phyloP scores from a whole-genome alignment of 192 early-diverging fungal species.

The Rhizoclosmatium sp. region DNA sequence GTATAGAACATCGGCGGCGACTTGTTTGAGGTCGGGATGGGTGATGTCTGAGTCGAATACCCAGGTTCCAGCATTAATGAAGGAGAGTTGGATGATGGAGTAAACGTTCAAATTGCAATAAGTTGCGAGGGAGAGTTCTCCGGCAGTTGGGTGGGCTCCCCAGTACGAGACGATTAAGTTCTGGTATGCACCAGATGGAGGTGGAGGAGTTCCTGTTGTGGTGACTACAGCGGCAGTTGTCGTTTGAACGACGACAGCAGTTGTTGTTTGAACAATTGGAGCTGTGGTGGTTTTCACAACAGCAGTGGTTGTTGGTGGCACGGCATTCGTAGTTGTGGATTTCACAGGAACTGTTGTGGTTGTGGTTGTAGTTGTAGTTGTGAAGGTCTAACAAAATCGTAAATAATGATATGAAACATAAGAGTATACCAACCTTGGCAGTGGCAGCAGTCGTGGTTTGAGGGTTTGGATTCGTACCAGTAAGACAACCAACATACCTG shows the following conservation, averaged over 20 bases:
- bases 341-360: too few species aligned
- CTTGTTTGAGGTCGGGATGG: background rate
- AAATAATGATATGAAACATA: too few species aligned
- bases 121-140: slow-evolving; percentile 5
- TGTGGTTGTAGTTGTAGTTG: too few species aligned
- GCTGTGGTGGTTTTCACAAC: too few species aligned
- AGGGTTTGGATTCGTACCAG: background rate
- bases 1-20: slow-evolving; percentile 67
- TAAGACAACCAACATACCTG: background rate
- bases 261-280: too few species aligned
- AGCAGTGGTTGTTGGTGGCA: too few species aligned
- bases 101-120: background rate
- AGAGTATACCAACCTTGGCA: background rate
- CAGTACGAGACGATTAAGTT: slow-evolving; percentile 9
- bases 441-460: background rate
- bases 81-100: background rate
- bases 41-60: slow-evolving; percentile 15
- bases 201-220: background rate
- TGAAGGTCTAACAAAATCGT: too few species aligned
- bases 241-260: background rate
- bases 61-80: background rate
- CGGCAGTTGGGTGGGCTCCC: slow-evolving; percentile 11
- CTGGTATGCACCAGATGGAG: background rate
- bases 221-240: background rate
- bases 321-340: too few species aligned